Conservation (phyloP, 306 rosid genomes). For the Castanospermum australe region DNA sequence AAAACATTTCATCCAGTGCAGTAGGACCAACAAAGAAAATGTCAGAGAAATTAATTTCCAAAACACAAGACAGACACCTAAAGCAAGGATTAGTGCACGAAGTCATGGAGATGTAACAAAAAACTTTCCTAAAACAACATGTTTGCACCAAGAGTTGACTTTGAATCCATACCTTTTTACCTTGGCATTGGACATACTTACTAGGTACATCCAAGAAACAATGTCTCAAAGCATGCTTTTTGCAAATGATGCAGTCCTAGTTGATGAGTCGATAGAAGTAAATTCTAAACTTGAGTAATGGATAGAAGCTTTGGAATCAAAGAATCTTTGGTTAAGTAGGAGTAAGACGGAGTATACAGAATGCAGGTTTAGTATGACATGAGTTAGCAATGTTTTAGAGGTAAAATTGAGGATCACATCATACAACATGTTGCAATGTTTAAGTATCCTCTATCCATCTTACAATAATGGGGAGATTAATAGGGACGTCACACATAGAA, state of each 20-base stretch:
- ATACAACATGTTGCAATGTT: background rate
- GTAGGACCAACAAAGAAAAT: background rate
- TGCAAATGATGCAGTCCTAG: background rate
- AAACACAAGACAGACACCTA: background rate
- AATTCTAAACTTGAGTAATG: background rate
- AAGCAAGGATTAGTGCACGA: background rate
- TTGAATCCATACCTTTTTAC: background rate
- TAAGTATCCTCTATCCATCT: background rate
- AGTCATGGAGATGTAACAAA: background rate
- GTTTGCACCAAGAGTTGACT: background rate
- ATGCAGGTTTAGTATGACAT: background rate
- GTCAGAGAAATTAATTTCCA: background rate
- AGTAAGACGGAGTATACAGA: background rate
- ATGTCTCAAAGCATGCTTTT: too few relatives aligned
- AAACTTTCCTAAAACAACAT: background rate
- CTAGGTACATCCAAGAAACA: background rate
- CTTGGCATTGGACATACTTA: background rate
- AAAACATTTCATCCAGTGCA: background rate
- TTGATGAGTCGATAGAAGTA: background rate
- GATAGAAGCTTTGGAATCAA: background rate
- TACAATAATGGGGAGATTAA: background rate
- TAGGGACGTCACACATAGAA: background rate
- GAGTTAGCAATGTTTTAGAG: background rate
- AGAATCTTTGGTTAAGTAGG: background rate
- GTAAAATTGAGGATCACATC: background rate